Base-by-base conservation (phyloP, 305 asterid genomes). In the Fraxinus platypoda region DNA sequence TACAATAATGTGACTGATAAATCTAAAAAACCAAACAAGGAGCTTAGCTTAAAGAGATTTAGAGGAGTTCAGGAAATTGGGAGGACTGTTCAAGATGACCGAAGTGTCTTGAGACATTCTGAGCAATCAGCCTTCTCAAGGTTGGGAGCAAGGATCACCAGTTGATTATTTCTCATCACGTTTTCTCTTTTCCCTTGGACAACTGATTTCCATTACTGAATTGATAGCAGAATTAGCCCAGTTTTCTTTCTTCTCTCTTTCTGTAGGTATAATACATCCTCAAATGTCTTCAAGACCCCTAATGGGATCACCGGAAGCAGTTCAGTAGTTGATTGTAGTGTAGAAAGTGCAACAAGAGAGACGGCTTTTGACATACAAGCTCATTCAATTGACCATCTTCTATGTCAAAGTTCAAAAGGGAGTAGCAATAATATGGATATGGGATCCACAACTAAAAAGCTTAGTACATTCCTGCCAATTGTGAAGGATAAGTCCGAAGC, bases 61-160 rank as follows among this genome's bases (percentile, higher is more conserved):
- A 90, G 94, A 90, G 93, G 85, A 84, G 84, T 76, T 70, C 89
- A 83, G 79, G 95, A 90, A 82, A 72, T 87, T 0, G 88, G 82
- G 26, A 78, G 87, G 81, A 75, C 87, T 75, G 79, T 81, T 82
- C 91, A 87, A 81, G 94, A 88, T 81, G 92, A 90, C 81, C 89
- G 85, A 64, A 83, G 81, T 87, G 87, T 85, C 84, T 87, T 92
- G 87, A 88, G 92, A 73, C 95, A 87, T 79, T 92, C 94, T 75
- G 93, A 87, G 84, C 97, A 90, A 83, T 95, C 98, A 66, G 97
- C 98, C 79, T 91, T 95, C 89, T 90, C 98, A 81, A 91, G 98
- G 98, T 95, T 83, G 84, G 83, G 35, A 79, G 76, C 49, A 87
- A 76, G 49, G 80, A 71, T 17, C 37, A 19, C 4, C 25, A 25